Percentiles rank a stretch among this genome's conserved stretches.
These are phyloP conservation scores for Capillidium heterosporum DNA, from an alignment of 371 early-diverging fungal genomes.

Conservation along the genomic window DNA sequence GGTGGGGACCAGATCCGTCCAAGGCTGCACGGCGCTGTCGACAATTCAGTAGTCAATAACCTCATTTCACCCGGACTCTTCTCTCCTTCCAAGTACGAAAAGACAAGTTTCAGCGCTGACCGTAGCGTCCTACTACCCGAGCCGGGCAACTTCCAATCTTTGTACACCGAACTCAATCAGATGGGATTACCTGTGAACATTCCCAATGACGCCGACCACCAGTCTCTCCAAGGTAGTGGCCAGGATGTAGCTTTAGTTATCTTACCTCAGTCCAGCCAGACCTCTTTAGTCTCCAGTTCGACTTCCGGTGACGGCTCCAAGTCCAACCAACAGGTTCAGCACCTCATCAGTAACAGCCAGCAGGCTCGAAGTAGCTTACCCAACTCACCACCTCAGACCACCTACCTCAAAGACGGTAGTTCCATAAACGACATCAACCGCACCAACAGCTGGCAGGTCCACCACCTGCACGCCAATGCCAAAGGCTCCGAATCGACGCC, in stretches of 20 bases:
- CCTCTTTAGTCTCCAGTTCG: background rate
- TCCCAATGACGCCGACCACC: background rate
- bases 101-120: background rate
- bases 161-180: conserved; percentile 3
- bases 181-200: background rate
- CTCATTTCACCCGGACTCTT: background rate
- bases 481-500: background rate
- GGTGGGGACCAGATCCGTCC: conserved; percentile 2
- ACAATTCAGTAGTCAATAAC: background rate
- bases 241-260: background rate
- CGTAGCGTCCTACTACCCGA: too few species aligned
- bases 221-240: background rate
- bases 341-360: background rate
- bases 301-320: background rate
- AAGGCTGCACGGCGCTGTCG: conserved; percentile 1
- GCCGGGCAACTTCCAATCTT: background rate
- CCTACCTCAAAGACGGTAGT: background rate
- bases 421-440: background rate
- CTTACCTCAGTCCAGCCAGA: background rate
- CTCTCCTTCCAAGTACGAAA: background rate
- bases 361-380: background rate
- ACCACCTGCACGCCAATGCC: background rate
- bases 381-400: background rate
- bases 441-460: background rate
- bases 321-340: background rate